Evolutionary conservation across 345 rosid genomes (phyloP), one percentile per base, ranked within the genome.

Genomic region (Euclidium syriacum): DNA sequence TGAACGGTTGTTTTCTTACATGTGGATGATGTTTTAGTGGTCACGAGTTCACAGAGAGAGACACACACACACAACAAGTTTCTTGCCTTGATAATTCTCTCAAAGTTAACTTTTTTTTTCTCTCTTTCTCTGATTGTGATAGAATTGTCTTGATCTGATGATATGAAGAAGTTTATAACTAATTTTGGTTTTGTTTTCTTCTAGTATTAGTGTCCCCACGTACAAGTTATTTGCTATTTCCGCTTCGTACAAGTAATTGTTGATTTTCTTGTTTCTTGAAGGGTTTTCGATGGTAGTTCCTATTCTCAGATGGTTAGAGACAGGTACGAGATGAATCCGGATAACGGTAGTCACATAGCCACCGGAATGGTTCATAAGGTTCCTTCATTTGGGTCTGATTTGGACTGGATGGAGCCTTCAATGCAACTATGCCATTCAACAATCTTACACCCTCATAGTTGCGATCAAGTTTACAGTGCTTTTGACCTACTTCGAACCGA

Each of bases 401-500:
- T 52, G 46, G 96, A 85, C 59, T 87, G 98, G 94, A 66, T 63
- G 71, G 98, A 92, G 75, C 94, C 95, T 6, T 72, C 86, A 3
- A 42, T 67, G 64, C 77, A 77, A 44, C 75, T 76, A 20, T 71
- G 62, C 67, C 73, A 83, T 68, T 47, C 85, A 40, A 75, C 81
- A 73, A 51, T 61, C 42, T 48, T 80, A 74, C 89, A 72, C 32
- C 80, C 83, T 64, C 71, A 52, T 78, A 88, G 79, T 54, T 25
- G 58, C 52, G 79, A 79, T 23, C 73, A 73, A 39, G 88, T 84
- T 63, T 81, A 60, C 39, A 88, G 81, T 80, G 94, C 98, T 68
- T 85, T 89, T 72, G 82, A 77, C 67, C 73, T 89, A 34, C 73
- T 92, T 60, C 84, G 80, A 71, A 87, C 75, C 5, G 96, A 92